Percentiles rank a stretch among this genome's conserved stretches.
phyloP scores from a whole-genome alignment of 2,329 filamentous ascomycete species.

The Spiromastix sp. region DNA sequence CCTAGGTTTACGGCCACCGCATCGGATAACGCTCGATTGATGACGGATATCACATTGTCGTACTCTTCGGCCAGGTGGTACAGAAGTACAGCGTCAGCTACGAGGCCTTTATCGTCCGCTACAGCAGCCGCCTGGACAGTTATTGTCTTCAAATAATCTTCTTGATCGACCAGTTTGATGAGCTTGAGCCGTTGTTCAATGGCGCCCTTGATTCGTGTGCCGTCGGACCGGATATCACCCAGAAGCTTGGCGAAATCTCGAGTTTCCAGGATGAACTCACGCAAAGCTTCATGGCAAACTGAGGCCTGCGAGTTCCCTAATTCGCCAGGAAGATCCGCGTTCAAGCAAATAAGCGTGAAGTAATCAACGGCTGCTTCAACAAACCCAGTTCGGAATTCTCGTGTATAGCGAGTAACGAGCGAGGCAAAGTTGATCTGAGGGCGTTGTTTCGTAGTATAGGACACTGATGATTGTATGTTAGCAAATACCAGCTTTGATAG shows the following conservation, averaged over 20 bases:
- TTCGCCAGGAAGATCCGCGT: constrained; percentile 67
- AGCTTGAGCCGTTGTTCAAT: constrained; percentile 77
- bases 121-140: constrained; percentile 85
- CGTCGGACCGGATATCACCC: constrained; percentile 81
- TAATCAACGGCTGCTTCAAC: constrained; percentile 89
- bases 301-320: constrained; percentile 65
- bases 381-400: constrained; percentile 86
- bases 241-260: constrained; percentile 90
- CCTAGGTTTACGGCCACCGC: constrained; percentile 68
- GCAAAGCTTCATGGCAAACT: constrained; percentile 83
- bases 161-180: constrained; percentile 68
- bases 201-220: constrained; percentile 71
- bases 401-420: constrained; percentile 89
- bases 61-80: constrained; percentile 95
- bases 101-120: constrained; percentile 87
- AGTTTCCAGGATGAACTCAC: constrained; percentile 92
- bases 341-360: constrained; percentile 81
- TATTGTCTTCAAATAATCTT: constrained; percentile 82
- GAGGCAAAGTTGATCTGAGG: constrained; percentile 88
- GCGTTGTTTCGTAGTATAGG: constrained; percentile 42
- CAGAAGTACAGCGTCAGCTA: constrained; percentile 84
- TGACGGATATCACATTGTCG: constrained; percentile 81
- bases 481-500: constrained; percentile 9
- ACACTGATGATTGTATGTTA: constrained; percentile 33
- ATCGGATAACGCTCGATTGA: constrained; percentile 84